Evolutionary conservation across 371 early-diverging fungal species (phyloP).

Genomic region (Mortierella sp.): DNA sequence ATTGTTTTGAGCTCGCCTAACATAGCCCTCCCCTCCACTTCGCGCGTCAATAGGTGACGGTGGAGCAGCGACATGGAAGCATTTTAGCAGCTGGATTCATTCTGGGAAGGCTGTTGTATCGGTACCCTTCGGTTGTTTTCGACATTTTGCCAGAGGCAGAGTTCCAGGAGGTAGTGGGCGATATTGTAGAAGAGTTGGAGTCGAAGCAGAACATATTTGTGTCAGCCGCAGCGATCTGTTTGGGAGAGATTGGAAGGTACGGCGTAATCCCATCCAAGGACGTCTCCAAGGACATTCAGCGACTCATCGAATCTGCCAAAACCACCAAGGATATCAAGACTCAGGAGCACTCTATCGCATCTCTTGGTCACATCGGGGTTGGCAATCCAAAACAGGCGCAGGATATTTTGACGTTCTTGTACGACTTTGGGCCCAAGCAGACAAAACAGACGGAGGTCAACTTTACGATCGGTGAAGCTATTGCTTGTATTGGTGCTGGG

Average conservation of each 20-base stretch:
- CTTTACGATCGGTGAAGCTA: slow-evolving; percentile 88
- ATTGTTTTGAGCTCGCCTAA: not conserved
- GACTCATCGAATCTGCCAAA: slow-evolving; percentile 64
- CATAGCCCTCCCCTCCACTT: not conserved
- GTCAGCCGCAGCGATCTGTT: slow-evolving; percentile 71
- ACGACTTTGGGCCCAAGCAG: slow-evolving; percentile 71
- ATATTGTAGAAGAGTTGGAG: slow-evolving; percentile 65
- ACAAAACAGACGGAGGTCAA: slow-evolving; percentile 87
- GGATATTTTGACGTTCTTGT: slow-evolving; percentile 70
- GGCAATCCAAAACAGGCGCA: slow-evolving; percentile 60
- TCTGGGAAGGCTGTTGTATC: slow-evolving; percentile 74
- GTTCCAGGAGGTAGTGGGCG: slow-evolving; percentile 59
- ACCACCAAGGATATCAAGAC: slow-evolving; percentile 78
- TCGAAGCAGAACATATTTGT: slow-evolving; percentile 63
- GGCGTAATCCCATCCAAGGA: slow-evolving; percentile 59
- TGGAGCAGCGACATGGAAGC: slow-evolving; percentile 77
- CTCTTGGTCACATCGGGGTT: slow-evolving; percentile 82
- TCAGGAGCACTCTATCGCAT: slow-evolving; percentile 80
- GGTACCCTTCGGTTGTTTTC: slow-evolving; percentile 58
- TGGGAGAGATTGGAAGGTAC: slow-evolving; percentile 80
- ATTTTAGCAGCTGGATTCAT: slow-evolving; percentile 79
- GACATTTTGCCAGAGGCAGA: slow-evolving; percentile 51
- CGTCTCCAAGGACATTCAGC: slow-evolving; percentile 60
- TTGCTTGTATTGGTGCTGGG: slow-evolving; percentile 78
- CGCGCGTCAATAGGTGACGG: slow-evolving; percentile 27